phyloP scores from a whole-genome alignment of 106 monocot genomes.

The Amphibolis antarctica region DNA sequence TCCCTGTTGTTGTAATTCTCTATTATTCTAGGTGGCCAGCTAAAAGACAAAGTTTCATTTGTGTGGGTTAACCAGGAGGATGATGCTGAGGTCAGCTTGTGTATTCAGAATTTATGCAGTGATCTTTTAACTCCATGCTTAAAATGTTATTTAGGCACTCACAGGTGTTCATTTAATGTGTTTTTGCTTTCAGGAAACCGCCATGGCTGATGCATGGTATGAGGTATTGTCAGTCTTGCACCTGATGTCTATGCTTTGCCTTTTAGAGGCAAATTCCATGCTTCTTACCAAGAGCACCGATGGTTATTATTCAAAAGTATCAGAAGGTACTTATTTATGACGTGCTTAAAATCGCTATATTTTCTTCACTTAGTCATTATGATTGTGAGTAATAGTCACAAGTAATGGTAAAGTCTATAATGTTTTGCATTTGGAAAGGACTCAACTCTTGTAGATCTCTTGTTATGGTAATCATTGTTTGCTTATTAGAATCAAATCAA shows the following conservation, averaged over 20 bases:
- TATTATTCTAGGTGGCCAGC: conserved; percentile 33
- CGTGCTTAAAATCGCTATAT: neutral
- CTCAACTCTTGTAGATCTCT: too few relatives aligned
- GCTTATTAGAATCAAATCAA: neutral
- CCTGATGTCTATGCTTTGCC: conserved; percentile 67
- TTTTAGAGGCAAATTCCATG: conserved; percentile 53
- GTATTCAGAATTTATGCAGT: neutral
- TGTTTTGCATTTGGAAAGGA: too few relatives aligned
- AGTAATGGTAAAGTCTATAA: too few relatives aligned
- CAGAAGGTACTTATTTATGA: conserved; percentile 41
- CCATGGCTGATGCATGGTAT: conserved; percentile 61
- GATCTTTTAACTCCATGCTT: neutral
- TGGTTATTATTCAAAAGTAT: conserved; percentile 35
- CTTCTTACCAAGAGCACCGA: conserved; percentile 53
- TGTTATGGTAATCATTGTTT: neutral
- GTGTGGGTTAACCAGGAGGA: conserved; percentile 70
- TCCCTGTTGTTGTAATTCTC: conserved; percentile 15
- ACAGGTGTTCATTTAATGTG: neutral
- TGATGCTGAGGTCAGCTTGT: conserved; percentile 39
- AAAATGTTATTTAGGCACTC: neutral
- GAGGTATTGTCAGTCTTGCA: conserved; percentile 79
- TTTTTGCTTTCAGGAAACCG: conserved; percentile 63
- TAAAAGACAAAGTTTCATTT: conserved; percentile 45
- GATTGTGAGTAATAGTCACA: too few relatives aligned
- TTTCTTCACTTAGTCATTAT: neutral